Evolutionary conservation across 73 alveolate species (phyloP), one percentile per base, ranked within the genome.

Genomic region (Paramecium sexaurelia): DNA sequence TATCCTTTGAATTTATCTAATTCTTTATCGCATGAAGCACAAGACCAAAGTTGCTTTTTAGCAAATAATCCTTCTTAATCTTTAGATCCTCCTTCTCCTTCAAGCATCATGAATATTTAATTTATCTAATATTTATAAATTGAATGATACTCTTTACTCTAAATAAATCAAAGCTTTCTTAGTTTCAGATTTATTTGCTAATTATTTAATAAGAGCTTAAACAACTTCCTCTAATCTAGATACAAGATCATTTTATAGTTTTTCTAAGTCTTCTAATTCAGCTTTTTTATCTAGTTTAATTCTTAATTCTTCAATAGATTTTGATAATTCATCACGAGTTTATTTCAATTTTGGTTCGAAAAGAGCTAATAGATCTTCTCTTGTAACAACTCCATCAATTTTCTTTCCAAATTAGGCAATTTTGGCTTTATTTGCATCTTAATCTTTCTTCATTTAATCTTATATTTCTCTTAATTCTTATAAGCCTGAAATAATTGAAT

Each of bases 11-110:
- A 88, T 88, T 88, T 40, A 69, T 88, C 87, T 20, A 88, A 37
- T 15, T 82, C 87, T 19, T 88, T 88, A 82, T 88, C 94, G 71
- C 94, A 88, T 19, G 94, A 88, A 67, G 73, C 68, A 67, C 94
- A 88, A 11, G 87, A 55, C 94, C 94, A 88, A 15, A 88, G 78
- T 68, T 83, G 69, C 43, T 82, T 88, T 43, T 88, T 88, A 32
- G 87, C 94, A 69, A 69, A 68, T 29, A 88, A 43, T 9, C 87
- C 87, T 73, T 73, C 87, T 20, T 33, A 33, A 73, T 73, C 87
- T 33, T 73, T 73, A 11, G 55, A 29, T 39, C 90, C 87, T 36
- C 87, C 87, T 36, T 73, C 87, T 73, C 87, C 87, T 22, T 73
- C 87, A 0, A 73, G 13, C 33, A 27, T 61, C 55, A 61, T 86